Evolutionary conservation across 1,284 basidiomycete genomes (phyloP).

Genomic region (Cutaneotrichosporon cavernicola): DNA sequence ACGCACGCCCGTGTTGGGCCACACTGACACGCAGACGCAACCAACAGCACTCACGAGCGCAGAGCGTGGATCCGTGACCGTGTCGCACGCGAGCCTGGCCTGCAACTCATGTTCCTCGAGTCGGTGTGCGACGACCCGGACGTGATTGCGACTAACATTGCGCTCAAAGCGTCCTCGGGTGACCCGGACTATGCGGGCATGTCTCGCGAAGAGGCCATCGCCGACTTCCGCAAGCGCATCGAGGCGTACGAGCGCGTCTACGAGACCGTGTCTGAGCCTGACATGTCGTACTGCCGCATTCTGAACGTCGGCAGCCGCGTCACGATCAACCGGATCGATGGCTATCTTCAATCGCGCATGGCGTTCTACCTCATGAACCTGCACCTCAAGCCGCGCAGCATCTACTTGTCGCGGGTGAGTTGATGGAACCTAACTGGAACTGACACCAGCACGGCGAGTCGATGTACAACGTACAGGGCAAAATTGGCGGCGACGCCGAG

Average conservation of each 20-base stretch:
- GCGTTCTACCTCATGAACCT: slow-evolving; percentile 99
- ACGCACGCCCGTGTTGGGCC: neutral
- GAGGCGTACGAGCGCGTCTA: slow-evolving; percentile 93
- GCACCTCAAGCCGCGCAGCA: slow-evolving; percentile 92
- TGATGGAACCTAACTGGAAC: neutral
- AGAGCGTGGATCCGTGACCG: slow-evolving; percentile 77
- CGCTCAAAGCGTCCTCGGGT: slow-evolving; percentile 89
- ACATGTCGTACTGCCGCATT: slow-evolving; percentile 82
- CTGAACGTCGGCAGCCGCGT: slow-evolving; percentile 85
- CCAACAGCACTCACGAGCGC: slow-evolving; percentile 79
- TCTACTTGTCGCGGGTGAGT: slow-evolving; percentile 89
- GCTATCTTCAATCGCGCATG: slow-evolving; percentile 93
- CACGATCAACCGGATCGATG: slow-evolving; percentile 77
- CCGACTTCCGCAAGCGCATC: slow-evolving; percentile 89
- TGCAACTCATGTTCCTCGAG: slow-evolving; percentile 91
- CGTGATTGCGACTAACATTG: slow-evolving; percentile 91
- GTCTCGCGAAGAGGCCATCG: slow-evolving; percentile 78
- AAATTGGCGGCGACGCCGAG: slow-evolving; percentile 92
- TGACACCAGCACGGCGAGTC: slow-evolving; percentile 87
- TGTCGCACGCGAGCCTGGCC: slow-evolving; percentile 83
- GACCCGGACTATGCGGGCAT: slow-evolving; percentile 96
- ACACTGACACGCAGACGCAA: slow-evolving; percentile 66
- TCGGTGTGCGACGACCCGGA: slow-evolving; percentile 90
- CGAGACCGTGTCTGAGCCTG: slow-evolving; percentile 84
- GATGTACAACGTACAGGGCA: slow-evolving; percentile 93